Conservation (phyloP, 2,329 filamentous ascomycete species). For the Parafenestella ontariensis region DNA sequence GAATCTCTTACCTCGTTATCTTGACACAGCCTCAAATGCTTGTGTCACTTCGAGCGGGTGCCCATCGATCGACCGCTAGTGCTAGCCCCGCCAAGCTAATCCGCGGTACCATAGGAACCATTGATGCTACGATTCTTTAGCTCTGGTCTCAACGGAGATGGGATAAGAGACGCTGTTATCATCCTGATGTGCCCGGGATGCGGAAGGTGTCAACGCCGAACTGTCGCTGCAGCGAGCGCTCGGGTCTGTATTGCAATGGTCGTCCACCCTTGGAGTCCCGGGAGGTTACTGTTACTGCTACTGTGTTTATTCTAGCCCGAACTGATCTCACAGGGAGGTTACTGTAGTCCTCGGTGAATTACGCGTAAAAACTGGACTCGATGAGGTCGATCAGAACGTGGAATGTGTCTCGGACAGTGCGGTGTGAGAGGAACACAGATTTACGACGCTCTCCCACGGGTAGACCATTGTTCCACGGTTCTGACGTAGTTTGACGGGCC, state of each 20-base stretch:
- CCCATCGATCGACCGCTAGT: slow-evolving; percentile 16
- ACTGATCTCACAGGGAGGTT: background rate
- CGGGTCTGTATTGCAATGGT: background rate
- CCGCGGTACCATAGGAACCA: no score
- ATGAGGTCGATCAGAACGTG: slow-evolving; percentile 3
- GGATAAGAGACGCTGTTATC: background rate
- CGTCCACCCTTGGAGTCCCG: no score
- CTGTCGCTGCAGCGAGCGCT: background rate
- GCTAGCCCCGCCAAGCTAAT: slow-evolving; percentile 12
- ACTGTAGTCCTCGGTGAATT: background rate
- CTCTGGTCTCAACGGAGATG: slow-evolving; percentile 3
- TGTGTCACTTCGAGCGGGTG: slow-evolving; percentile 1
- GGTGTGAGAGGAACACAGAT: slow-evolving; percentile 8
- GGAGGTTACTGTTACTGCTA: no score
- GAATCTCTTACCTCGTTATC: slow-evolving; percentile 32
- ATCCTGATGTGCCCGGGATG: background rate
- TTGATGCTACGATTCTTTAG: slow-evolving; percentile 11
- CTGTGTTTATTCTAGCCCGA: no score
- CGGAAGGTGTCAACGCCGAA: background rate
- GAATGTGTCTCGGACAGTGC: slow-evolving; percentile 4
- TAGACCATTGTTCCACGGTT: no score
- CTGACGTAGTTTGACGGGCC: no score
- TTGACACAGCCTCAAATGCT: slow-evolving; percentile 39
- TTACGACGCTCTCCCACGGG: slow-evolving; percentile 18
- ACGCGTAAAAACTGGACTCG: slow-evolving; percentile 6